These are phyloP conservation scores for Solanum tacnaense DNA, from an alignment of 257 asterid genomes.

Conservation along the genomic window DNA sequence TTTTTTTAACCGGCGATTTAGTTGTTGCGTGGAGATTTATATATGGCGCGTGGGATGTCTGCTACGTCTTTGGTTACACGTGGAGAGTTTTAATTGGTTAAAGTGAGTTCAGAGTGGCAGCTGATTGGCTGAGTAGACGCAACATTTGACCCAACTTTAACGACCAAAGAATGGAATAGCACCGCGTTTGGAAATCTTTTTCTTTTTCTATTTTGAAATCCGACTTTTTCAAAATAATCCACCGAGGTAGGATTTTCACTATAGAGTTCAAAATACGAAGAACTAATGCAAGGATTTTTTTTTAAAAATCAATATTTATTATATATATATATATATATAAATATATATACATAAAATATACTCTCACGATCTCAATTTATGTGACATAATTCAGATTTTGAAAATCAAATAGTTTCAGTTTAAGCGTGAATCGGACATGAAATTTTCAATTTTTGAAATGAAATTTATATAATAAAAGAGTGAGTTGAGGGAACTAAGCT, in stretches of 20 bases:
- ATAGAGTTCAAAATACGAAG: neutral
- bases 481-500: neutral
- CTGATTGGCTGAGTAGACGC: slow-evolving; percentile 54
- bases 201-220: neutral
- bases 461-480: neutral
- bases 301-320: too few relatives aligned
- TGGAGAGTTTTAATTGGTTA: slow-evolving; percentile 37
- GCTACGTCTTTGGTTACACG: slow-evolving; percentile 31
- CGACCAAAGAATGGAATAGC: neutral
- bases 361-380: too few relatives aligned
- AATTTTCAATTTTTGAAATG: too few relatives aligned
- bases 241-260: too few relatives aligned
- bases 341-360: neutral
- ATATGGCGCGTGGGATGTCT: neutral
- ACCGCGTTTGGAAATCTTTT: neutral
- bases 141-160: neutral
- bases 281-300: neutral
- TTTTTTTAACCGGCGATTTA: neutral
- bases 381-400: neutral
- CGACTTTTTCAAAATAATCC: neutral
- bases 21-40: neutral
- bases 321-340: too few relatives aligned
- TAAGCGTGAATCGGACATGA: accelerated
- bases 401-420: accelerated
- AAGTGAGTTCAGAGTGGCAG: neutral